Conservation (phyloP, 2,329 filamentous ascomycete species). For the Fusarium vanettenii region DNA sequence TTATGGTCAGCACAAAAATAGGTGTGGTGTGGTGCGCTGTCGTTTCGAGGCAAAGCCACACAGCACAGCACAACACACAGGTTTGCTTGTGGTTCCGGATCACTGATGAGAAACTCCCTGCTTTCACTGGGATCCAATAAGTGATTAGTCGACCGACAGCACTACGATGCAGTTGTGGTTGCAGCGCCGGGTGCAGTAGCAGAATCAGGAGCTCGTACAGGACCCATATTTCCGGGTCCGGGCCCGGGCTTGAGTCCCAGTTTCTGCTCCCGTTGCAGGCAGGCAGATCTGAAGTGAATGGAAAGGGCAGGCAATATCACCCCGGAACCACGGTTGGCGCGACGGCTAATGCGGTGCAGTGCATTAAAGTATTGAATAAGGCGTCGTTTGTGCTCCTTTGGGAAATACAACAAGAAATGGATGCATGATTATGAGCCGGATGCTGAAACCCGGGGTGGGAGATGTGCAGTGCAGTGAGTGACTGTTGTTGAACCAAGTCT, state of each 20-base stretch:
- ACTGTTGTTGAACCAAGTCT: neutral
- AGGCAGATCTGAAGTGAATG: conserved; percentile 18
- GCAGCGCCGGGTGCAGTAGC: conserved; percentile 12
- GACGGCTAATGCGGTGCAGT: conserved; percentile 12
- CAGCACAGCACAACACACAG: neutral
- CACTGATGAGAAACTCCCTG: neutral
- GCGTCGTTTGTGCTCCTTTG: conserved; percentile 15
- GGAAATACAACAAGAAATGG: conserved; percentile 10
- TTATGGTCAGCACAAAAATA: neutral
- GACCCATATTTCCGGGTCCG: conserved; percentile 6
- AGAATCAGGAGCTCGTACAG: conserved; percentile 18
- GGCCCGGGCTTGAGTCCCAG: conserved; percentile 4
- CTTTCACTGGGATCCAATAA: neutral
- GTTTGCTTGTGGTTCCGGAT: neutral
- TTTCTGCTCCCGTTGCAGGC: neutral
- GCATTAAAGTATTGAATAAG: conserved; percentile 17
- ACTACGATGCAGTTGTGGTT: conserved; percentile 11
- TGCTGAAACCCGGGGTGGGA: neutral
- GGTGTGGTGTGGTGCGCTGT: conserved; percentile 21
- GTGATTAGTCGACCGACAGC: conserved; percentile 2
- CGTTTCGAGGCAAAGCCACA: conserved; percentile 12
- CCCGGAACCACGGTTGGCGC: conserved; percentile 19
- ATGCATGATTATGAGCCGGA: neutral
- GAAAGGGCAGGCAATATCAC: conserved; percentile 4
- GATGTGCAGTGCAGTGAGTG: neutral